Base-by-base conservation (phyloP, 148 eudicot species). In the Chenopodium formosanum region DNA sequence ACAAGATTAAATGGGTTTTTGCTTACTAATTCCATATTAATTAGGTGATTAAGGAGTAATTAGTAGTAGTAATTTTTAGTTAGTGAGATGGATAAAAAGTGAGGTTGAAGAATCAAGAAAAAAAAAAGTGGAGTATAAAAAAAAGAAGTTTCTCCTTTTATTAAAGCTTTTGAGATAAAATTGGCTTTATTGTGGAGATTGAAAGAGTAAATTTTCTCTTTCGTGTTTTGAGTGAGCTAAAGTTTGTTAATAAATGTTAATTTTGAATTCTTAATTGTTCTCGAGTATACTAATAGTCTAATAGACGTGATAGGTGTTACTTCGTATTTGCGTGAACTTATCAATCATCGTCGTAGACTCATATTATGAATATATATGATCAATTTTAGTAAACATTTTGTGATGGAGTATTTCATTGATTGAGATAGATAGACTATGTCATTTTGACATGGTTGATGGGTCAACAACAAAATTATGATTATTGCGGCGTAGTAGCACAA, bases 151-250 rank as follows among this genome's bases (percentile, higher is more conserved):
- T 70, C 34, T 79, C 46, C 44, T 32, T 37, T 79, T 53, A 14
- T 75, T 71, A n/a, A 72, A 80, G 78, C 82, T 73, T 73, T 71
- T 63, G 70, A 11, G 66, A 62, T 62, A 32, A 68, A 16, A 69
- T 67, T 72, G 70, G 82, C 72, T 80, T 80, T 80, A 29, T 71
- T 80, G 29, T 27, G 29, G 29, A 80, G 62, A 44, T 19, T 40
- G 31, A 2, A 44, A 16, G 27, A 19, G 34, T 29, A 58, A 58
- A 32, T 32, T 27, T 8, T 52, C 8, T 75, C 29, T 16, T 75
- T 46, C 4, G 52, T 73, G 20, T 47, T 46, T 73, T 73, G 13
- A 48, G 76, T 62, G 65, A 62, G 65, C 52, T 48, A 48, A 48
- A 48, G 52, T 48, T 48, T 48, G 52, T 12, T 48, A 10, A 9